Conservation (phyloP, 331 rosid genomes). For the Stylosanthes scabra region DNA sequence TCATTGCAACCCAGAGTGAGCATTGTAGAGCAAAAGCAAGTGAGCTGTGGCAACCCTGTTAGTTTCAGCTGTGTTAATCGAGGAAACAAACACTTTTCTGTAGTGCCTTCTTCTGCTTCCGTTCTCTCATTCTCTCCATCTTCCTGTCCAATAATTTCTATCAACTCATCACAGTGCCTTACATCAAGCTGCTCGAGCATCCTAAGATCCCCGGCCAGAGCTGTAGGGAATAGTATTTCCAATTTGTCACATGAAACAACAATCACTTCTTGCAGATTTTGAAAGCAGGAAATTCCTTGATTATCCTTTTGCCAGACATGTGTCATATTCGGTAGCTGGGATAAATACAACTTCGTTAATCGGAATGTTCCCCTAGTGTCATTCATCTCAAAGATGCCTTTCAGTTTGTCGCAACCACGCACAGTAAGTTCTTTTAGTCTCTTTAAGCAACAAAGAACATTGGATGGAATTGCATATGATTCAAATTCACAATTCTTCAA, state of each 20-base stretch:
- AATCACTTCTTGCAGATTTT: background rate
- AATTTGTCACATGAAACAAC: background rate
- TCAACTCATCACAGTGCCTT: fast-evolving
- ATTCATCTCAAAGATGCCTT: background rate
- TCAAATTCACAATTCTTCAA: background rate
- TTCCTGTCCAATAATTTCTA: constrained; percentile 1
- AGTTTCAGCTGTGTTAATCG: background rate
- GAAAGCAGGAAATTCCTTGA: background rate
- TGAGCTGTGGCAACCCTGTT: background rate
- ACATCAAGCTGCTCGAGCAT: background rate
- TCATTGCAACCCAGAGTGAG: background rate
- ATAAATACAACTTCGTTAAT: background rate
- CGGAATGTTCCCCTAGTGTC: background rate
- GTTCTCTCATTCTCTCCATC: too few species aligned
- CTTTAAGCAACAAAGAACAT: background rate
- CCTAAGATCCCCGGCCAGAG: background rate
- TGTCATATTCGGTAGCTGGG: background rate
- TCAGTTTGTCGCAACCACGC: fast-evolving
- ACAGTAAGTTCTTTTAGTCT: constrained; percentile 11
- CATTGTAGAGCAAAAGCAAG: constrained; percentile 14
- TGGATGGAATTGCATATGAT: background rate
- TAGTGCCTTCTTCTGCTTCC: too few species aligned
- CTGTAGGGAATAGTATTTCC: background rate
- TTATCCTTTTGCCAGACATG: background rate
- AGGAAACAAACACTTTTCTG: background rate